phyloP scores from a whole-genome alignment of 2,329 filamentous ascomycete genomes.

The Monosporascus sp. region DNA sequence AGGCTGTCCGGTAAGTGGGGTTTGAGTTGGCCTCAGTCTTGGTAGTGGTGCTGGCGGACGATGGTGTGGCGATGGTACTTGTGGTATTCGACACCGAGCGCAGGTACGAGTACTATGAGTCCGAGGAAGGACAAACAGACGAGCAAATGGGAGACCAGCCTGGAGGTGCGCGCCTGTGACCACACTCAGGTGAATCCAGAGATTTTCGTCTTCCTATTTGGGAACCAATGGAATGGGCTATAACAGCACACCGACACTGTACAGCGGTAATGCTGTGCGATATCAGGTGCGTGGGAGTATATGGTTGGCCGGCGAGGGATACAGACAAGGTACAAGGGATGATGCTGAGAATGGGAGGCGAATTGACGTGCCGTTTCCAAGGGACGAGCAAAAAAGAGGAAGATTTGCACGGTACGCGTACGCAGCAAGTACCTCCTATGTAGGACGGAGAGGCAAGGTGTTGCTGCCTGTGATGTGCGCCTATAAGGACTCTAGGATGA shows the following conservation, averaged over 20 bases:
- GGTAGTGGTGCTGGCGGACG: neutral
- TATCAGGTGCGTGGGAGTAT: conserved; percentile 23
- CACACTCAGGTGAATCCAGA: neutral
- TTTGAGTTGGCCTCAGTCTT: neutral
- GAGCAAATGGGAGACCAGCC: neutral
- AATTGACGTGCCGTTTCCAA: too few species aligned
- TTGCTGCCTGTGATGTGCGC: too few species aligned
- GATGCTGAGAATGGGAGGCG: too few species aligned
- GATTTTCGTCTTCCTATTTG: conserved; percentile 13
- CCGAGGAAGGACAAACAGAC: neutral
- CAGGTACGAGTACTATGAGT: neutral
- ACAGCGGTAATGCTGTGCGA: conserved; percentile 26
- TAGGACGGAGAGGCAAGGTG: too few species aligned
- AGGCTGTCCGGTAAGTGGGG: neutral
- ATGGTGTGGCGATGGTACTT: too few species aligned
- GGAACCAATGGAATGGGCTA: conserved; percentile 22
- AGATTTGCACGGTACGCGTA: too few species aligned
- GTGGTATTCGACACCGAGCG: too few species aligned
- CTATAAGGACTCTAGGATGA: too few species aligned
- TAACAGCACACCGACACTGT: conserved; percentile 17
- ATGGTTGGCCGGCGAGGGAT: conserved; percentile 19
- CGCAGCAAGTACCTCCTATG: too few species aligned
- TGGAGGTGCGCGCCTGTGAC: neutral
- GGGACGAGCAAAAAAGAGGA: too few species aligned
- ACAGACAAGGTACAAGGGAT: neutral